Evolutionary conservation across 306 rosid genomes (phyloP).

Genomic region (Abrus pulchellus): DNA sequence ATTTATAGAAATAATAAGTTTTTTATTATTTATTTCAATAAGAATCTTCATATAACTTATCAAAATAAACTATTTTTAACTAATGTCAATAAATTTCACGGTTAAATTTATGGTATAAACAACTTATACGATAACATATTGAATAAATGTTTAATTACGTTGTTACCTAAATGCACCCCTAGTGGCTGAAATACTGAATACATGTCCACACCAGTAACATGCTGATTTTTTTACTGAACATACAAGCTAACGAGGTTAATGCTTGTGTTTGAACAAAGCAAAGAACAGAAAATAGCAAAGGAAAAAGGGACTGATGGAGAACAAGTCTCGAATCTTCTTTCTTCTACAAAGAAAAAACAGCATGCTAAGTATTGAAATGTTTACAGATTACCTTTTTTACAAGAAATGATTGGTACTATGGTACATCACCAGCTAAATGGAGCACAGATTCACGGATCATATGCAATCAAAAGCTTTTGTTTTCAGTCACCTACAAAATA

Average conservation of each 20-base stretch:
- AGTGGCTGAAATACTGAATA: neutral
- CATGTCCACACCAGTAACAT: neutral
- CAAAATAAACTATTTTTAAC: too few species aligned
- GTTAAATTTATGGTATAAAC: too few species aligned
- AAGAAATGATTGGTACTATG: neutral
- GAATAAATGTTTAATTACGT: too few species aligned
- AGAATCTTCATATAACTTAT: too few species aligned
- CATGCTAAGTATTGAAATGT: neutral
- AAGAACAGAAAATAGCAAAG: slow-evolving; percentile 1
- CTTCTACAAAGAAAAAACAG: neutral
- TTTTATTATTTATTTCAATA: too few species aligned
- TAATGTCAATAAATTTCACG: too few species aligned
- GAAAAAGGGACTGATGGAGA: neutral
- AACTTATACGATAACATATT: too few species aligned
- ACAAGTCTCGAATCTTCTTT: slow-evolving; percentile 22
- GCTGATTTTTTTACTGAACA: slow-evolving; percentile 29
- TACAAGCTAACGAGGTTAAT: neutral
- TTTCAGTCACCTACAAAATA: slow-evolving; percentile 11
- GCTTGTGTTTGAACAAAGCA: slow-evolving; percentile 27
- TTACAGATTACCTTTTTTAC: slow-evolving; percentile 5
- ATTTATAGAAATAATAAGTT: too few species aligned
- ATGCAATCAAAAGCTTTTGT: slow-evolving; percentile 30
- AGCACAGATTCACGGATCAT: neutral
- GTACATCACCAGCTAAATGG: neutral
- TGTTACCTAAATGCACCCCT: too few species aligned